These are phyloP conservation scores for Prunus mongolica DNA, from an alignment of 306 rosid genomes.

Conservation along the genomic window DNA sequence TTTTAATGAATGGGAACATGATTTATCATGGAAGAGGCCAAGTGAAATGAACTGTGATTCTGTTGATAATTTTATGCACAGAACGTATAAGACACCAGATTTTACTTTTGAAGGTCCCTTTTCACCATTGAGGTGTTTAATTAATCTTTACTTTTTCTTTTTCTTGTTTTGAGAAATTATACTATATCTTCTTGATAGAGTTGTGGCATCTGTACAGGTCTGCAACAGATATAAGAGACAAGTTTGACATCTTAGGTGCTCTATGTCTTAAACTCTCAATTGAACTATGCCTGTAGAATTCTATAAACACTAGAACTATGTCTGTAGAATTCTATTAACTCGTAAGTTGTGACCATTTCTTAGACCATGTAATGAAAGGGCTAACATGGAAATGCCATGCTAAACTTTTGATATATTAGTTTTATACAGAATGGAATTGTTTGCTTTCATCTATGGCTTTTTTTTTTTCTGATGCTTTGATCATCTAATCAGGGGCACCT, in stretches of 20 bases:
- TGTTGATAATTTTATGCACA: conserved; percentile 32
- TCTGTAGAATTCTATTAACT: not conserved
- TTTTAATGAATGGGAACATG: conserved; percentile 42
- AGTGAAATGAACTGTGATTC: conserved; percentile 34
- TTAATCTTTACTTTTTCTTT: not conserved
- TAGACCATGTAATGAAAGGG: not conserved
- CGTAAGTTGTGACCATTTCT: not conserved
- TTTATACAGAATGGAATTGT: not conserved
- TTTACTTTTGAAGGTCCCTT: conserved; percentile 44
- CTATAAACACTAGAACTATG: not conserved
- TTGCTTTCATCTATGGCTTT: not conserved
- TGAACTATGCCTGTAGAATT: conserved; percentile 5
- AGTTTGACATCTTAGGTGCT: conserved; percentile 54
- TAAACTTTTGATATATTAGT: not conserved
- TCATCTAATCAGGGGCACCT: conserved; percentile 41
- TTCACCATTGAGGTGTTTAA: conserved; percentile 42
- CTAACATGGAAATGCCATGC: not conserved
- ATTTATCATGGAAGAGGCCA: conserved; percentile 44
- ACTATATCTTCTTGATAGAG: conserved; percentile 20
- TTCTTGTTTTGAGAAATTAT: conserved; percentile 10
- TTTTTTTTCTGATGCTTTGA: conserved; percentile 19
- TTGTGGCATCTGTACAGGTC: conserved; percentile 44
- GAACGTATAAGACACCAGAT: conserved; percentile 28
- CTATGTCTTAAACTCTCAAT: conserved; percentile 18
- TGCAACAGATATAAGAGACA: conserved; percentile 40